A percentile compares a stretch with the other conserved stretches of the same genome.
Evolutionary conservation across 768 basidiomycete species (phyloP).

Genomic region (Pleurotus cornucopiae): DNA sequence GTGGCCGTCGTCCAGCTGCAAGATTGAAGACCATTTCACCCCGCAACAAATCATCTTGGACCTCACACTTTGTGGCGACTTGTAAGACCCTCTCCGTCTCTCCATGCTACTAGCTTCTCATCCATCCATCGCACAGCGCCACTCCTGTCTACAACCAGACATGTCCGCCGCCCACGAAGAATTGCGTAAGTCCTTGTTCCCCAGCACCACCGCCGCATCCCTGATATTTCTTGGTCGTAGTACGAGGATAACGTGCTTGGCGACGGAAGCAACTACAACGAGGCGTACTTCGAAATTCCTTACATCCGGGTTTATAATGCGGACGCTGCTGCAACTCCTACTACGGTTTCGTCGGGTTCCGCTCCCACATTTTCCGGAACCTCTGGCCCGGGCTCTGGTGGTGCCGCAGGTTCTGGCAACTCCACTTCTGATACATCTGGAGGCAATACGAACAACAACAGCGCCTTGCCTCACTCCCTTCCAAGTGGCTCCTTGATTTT

Average conservation of each 20-base stretch:
- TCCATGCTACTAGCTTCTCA: background rate
- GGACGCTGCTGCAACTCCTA: background rate
- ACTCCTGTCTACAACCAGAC: constrained; percentile 1
- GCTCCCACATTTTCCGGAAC: background rate
- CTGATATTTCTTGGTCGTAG: constrained; percentile 15
- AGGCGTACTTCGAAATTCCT: constrained; percentile 57
- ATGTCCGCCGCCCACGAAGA: constrained; percentile 1
- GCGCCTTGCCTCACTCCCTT: background rate
- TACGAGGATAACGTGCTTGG: constrained; percentile 51
- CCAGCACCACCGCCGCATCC: background rate
- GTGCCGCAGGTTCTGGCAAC: background rate
- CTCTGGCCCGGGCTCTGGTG: background rate
- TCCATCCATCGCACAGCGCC: background rate
- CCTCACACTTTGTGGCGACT: constrained; percentile 50
- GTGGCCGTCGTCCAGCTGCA: constrained; percentile 34
- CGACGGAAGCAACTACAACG: constrained; percentile 38
- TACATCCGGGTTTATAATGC: constrained; percentile 34
- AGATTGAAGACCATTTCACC: constrained; percentile 38
- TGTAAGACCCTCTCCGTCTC: constrained; percentile 27
- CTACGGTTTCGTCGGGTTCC: background rate
- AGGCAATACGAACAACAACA: background rate
- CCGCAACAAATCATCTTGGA: constrained; percentile 47
- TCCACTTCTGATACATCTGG: background rate
- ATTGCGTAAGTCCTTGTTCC: background rate
- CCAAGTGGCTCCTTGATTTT: background rate